Evolutionary conservation across 305 asterid species (phyloP).

Genomic region (Euphrasia arctica): DNA sequence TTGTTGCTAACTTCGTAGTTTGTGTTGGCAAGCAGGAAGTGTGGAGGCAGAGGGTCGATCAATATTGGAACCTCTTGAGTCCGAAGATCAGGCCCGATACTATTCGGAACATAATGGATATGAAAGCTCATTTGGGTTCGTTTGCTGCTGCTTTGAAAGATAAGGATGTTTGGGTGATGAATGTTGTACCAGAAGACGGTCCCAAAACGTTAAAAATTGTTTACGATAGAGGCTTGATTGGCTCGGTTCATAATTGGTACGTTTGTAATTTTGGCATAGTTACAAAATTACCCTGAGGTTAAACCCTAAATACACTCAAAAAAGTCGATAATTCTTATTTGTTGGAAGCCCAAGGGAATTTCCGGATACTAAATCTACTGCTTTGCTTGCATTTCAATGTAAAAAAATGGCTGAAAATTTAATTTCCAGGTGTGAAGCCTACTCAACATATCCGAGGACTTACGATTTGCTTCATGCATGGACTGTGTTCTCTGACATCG

Average conservation of each 20-base stretch:
- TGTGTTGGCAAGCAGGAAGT: conserved; percentile 42
- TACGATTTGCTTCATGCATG: conserved; percentile 84
- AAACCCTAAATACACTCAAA: too few species aligned
- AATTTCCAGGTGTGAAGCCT: conserved; percentile 73
- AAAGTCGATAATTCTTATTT: too few species aligned
- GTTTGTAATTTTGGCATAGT: conserved; percentile 1
- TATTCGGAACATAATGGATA: conserved; percentile 77
- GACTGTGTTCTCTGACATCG: conserved; percentile 66
- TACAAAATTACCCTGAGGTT: too few species aligned
- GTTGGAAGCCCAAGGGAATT: too few species aligned
- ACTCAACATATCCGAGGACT: conserved; percentile 78
- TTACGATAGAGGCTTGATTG: conserved; percentile 73
- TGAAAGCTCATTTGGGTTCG: conserved; percentile 87
- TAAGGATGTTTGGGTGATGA: conserved; percentile 89
- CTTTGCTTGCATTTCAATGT: too few species aligned
- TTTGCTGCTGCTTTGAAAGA: conserved; percentile 88
- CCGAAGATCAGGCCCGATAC: conserved; percentile 55
- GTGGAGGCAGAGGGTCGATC: conserved; percentile 71
- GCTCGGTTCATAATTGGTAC: conserved; percentile 75
- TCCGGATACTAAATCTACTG: too few species aligned
- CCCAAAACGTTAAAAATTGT: conserved; percentile 80
- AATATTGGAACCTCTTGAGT: conserved; percentile 62
- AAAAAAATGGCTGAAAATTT: background rate
- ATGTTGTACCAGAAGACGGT: conserved; percentile 81
- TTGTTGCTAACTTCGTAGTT: background rate